Base-by-base conservation (phyloP, 768 basidiomycete species). In the Xerocomus potaroensis region DNA sequence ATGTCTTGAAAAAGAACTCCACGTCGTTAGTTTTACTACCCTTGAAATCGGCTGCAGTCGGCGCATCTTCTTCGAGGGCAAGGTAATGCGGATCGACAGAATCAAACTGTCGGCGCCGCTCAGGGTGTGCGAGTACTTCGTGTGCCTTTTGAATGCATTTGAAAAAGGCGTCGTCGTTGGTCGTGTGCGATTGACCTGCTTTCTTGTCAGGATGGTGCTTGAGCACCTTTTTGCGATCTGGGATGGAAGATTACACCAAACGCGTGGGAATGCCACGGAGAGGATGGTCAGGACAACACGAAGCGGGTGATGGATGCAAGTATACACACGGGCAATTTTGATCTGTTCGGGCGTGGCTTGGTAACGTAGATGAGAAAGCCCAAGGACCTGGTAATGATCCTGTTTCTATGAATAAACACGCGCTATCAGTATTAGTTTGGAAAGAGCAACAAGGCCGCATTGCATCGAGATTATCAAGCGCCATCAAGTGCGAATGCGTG, bases 71-170 rank as follows among this genome's bases (percentile, higher is more conserved):
- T 62, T 94, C 87, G 51, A 84, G 70, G 37, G 81, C 79, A 26
- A 83, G 65, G 63, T 82, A 85, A 46, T 76, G 65, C 29, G 87
- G 88, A 69, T 99, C 95, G 45, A 96, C 91, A 3, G 91, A 94
- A 69, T 99, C 96, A 70, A 95, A 99, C 66, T 97, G 93, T 38
- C 90, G 83, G 47, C 92, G 83, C 59, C 84, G 84, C 63, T 97
- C 92, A 18, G 81, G 62, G 69, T 95, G 78, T 36, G 83, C 85
- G 47, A 99, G 83, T 33, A 92, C 84, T 57, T 99, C 96, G 69
- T 87, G 80, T n/a, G 95, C 95, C 69, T 99, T 99, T 72, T 90
- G 85, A 56, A 99, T 98, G 67, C 96, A 99, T 71, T 99, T 99
- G 88, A 99, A 99, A 77, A 99, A 98, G 0, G 84, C 84, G 59